Percentiles rank a stretch among this genome's conserved stretches.
phyloP scores from a whole-genome alignment of 306 rosid genomes.

The Benincasa hispida region DNA sequence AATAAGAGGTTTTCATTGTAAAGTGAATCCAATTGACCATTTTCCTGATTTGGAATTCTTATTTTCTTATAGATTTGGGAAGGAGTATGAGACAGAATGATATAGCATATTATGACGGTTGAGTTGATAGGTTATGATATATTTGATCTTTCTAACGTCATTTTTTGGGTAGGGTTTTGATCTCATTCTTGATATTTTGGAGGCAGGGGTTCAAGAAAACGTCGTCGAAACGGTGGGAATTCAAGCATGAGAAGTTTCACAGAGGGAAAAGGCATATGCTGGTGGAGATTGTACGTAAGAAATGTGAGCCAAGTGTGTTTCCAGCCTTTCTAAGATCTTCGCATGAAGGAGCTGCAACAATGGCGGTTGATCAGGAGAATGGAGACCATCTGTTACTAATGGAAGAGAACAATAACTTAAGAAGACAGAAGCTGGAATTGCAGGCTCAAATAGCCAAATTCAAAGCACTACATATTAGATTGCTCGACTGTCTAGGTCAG shows the following conservation, averaged over 20 bases:
- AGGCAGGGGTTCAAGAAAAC: conserved; percentile 70
- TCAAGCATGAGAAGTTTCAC: conserved; percentile 74
- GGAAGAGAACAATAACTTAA: conserved; percentile 59
- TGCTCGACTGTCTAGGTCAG: conserved; percentile 41
- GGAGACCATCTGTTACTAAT: conserved; percentile 20
- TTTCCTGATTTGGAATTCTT: background rate
- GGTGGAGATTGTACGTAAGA: conserved; percentile 54
- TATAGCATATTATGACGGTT: background rate
- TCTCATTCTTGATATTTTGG: background rate
- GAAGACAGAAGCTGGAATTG: conserved; percentile 47
- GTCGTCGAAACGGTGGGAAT: conserved; percentile 74
- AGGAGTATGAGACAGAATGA: background rate
- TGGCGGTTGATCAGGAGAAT: conserved; percentile 16
- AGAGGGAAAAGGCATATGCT: conserved; percentile 44
- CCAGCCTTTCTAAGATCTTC: conserved; percentile 62
- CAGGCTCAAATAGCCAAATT: conserved; percentile 56
- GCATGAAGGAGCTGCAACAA: conserved; percentile 26
- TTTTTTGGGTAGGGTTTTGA: background rate
- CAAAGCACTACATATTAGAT: conserved; percentile 44
- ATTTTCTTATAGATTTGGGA: background rate
- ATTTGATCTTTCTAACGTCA: background rate
- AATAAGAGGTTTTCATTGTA: background rate
- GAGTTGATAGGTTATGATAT: background rate
- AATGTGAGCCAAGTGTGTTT: conserved; percentile 71
- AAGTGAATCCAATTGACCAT: background rate